A percentile compares a stretch with the other conserved stretches of the same genome.
phyloP scores from a whole-genome alignment of 2,329 filamentous ascomycete species.

The Diaporthe helianthi region DNA sequence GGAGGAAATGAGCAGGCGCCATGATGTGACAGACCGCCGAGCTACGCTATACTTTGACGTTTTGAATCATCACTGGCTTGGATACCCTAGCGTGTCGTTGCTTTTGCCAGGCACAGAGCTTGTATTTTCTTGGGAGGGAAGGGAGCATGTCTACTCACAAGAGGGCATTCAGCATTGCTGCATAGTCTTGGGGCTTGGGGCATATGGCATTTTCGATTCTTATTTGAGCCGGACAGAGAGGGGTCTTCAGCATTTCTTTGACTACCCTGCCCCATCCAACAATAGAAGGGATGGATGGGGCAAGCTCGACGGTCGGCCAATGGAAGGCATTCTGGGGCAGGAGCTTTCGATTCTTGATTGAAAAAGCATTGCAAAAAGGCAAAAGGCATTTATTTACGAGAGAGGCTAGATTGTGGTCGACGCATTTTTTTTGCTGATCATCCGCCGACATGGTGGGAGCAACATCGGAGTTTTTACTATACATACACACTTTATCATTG shows the following conservation, averaged over 20 bases:
- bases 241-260: conserved; percentile 5
- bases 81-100: conserved; percentile 29
- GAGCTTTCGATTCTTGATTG: conserved; percentile 24
- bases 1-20: conserved; percentile 40
- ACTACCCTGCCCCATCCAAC: conserved; percentile 24
- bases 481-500: conserved; percentile 22
- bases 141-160: not conserved
- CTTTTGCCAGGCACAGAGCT: conserved; percentile 17
- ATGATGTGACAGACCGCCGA: not conserved
- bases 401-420: conserved; percentile 11
- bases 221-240: not conserved
- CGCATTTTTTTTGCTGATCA: conserved; percentile 20
- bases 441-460: not conserved
- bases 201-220: not conserved
- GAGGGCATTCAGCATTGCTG: not conserved
- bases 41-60: not conserved
- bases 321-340: not conserved
- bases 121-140: conserved; percentile 8
- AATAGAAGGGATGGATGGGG: conserved; percentile 11
- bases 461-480: conserved; percentile 23
- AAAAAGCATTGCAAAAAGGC: conserved; percentile 14
- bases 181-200: not conserved
- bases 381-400: conserved; percentile 19
- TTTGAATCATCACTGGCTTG: conserved; percentile 32
- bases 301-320: not conserved